Evolutionary conservation across 192 early-diverging fungal species (phyloP).

Genomic region (Coemansia interrupta): DNA sequence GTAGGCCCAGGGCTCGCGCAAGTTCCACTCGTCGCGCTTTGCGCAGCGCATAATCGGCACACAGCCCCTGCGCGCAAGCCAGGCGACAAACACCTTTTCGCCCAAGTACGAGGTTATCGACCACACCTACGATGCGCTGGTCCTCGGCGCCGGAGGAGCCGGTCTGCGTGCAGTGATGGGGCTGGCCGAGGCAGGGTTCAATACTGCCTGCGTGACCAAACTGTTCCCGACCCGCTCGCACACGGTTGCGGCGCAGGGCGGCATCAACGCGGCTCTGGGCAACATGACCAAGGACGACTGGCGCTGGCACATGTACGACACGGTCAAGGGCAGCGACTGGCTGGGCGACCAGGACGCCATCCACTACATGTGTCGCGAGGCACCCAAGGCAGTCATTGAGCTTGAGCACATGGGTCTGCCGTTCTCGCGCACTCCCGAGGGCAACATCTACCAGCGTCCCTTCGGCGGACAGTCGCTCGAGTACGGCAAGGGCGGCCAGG

Average conservation of each 20-base stretch:
- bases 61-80: constrained; percentile 71
- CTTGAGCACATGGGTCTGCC: constrained; percentile 98
- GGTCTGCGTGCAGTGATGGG: constrained; percentile 98
- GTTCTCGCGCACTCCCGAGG: constrained; percentile 95
- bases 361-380: constrained; percentile 99
- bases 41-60: constrained; percentile 66
- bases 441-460: constrained; percentile 97
- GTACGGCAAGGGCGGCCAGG: constrained; percentile 96
- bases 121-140: constrained; percentile 98
- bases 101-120: constrained; percentile 92
- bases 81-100: constrained; percentile 56
- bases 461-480: constrained; percentile 97
- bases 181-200: constrained; percentile 90
- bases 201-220: constrained; percentile 97
- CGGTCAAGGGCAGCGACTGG: constrained; percentile 99
- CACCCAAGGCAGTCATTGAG: constrained; percentile 91
- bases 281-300: constrained; percentile 99
- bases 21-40: constrained; percentile 65
- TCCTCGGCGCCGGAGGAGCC: constrained; percentile 96
- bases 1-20: constrained; percentile 50
- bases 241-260: constrained; percentile 98
- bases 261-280: constrained; percentile 98
- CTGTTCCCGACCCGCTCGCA: constrained; percentile 98
- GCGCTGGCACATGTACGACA: constrained; percentile 99
- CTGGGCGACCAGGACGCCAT: constrained; percentile 99